Percentiles rank a stretch among this genome's conserved stretches.
Conservation (phyloP, 148 eudicot genomes). For the Mesembryanthemum crystallinum region DNA sequence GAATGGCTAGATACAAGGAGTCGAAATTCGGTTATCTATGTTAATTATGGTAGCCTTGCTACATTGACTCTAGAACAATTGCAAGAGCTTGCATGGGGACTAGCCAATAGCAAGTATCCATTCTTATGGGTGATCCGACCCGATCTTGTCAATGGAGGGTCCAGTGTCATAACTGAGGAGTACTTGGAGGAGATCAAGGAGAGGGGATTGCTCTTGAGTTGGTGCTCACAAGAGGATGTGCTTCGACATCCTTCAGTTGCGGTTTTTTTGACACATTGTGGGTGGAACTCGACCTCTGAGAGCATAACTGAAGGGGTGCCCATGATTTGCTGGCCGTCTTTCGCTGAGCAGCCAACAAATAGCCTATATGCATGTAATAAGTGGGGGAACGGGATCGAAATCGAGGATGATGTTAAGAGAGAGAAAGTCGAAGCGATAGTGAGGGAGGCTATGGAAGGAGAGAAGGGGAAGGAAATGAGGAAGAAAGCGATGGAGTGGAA, state of each 20-base stretch:
- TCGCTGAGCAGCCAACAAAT: slow-evolving; percentile 45
- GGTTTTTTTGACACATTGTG: slow-evolving; percentile 37
- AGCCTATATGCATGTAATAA: slow-evolving; percentile 27
- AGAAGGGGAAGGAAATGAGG: slow-evolving; percentile 34
- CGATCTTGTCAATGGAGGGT: slow-evolving; percentile 3
- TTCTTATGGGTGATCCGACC: slow-evolving; percentile 34
- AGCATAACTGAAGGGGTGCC: slow-evolving; percentile 42
- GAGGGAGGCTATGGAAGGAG: slow-evolving; percentile 42
- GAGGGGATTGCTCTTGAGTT: slow-evolving; percentile 23
- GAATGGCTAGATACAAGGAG: slow-evolving; percentile 40
- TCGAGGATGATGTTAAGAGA: slow-evolving; percentile 30
- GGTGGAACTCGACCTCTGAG: slow-evolving; percentile 49
- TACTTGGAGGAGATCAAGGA: slow-evolving; percentile 23
- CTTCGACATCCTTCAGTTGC: slow-evolving; percentile 33
- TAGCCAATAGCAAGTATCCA: slow-evolving; percentile 29
- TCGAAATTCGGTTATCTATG: slow-evolving; percentile 35
- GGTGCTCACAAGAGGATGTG: slow-evolving; percentile 37
- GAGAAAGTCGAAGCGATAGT: slow-evolving; percentile 35
- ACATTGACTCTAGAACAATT: slow-evolving; percentile 19
- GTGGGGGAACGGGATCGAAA: slow-evolving; percentile 55
- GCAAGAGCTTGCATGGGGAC: slow-evolving; percentile 37
- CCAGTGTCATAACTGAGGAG: neutral
- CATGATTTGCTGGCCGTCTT: slow-evolving; percentile 50
- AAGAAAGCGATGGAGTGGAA: slow-evolving; percentile 38
- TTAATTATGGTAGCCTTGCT: slow-evolving; percentile 28